Evolutionary conservation across 2,329 filamentous ascomycete species (phyloP), one percentile per base, ranked within the genome.

Genomic region (Talaromyces sp.): DNA sequence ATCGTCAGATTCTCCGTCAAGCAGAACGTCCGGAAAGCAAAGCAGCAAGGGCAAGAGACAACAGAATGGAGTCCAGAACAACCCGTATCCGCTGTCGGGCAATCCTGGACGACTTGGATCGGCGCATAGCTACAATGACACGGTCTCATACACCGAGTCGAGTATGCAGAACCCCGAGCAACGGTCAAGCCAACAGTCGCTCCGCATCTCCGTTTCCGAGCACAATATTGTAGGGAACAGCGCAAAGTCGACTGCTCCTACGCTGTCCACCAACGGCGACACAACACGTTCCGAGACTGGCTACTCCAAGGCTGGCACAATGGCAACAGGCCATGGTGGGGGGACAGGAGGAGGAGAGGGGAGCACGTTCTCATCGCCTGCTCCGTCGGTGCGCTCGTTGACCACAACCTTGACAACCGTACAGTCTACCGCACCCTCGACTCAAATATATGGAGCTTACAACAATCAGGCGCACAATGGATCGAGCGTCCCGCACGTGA

Each of bases 41-140:
- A 54, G 63, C 57, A 59, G 58, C 22, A 63, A 64, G 44, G 55
- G 65, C 55, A 62, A 79, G 79, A 60, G 69, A 65, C 58, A 90
- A 65, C 58, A 90, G 88, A 76, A 90, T 88, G 76, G 82, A 81
- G 55, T 78, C 19, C 79, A 81, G 57, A 88, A 89, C 75, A 96
- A 93, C 72, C 93, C 93, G n/a, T 97, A 97, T 71, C 91, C 91
- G 9, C 84, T 93, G 69, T 96, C 92, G 2, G 90, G 90, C 62
- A 52, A 13, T 13, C 84, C 83, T 52, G 71, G 86, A 62, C 75
- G 75, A 63, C 66, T 67, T 61, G 67, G 62, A 65, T 67, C 70
- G 63, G 79, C 78, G 69, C 73, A 72, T 55, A 77, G 80, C 66
- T 74, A 75, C 57, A 77, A 78, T 62, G 73, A 80, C 60, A 62